Conservation (phyloP, 768 basidiomycete species). For the Termitomyces sp. region DNA sequence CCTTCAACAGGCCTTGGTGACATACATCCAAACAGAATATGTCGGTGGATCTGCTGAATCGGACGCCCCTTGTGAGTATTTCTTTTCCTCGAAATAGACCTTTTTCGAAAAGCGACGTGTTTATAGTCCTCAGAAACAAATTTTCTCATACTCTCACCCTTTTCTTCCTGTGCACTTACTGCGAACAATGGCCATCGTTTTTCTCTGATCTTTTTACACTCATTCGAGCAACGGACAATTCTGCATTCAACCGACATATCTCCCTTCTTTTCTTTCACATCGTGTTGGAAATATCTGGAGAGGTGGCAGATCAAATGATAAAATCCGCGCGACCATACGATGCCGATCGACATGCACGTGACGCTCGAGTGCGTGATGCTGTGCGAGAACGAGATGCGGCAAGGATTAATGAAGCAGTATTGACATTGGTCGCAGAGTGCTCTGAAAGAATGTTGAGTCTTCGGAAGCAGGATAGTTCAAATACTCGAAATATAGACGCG, state of each 20-base stretch:
- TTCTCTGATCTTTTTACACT: conserved; percentile 75
- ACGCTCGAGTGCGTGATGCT: conserved; percentile 82
- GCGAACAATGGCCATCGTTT: conserved; percentile 83
- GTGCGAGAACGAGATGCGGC: conserved; percentile 89
- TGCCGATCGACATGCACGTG: conserved; percentile 69
- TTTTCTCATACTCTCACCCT: conserved; percentile 88
- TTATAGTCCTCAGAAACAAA: conserved; percentile 86
- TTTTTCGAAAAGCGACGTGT: conserved; percentile 11
- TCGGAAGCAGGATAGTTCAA: conserved; percentile 42
- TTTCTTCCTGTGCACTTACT: conserved; percentile 86
- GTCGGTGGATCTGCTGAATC: conserved; percentile 81
- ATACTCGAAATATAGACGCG: conserved; percentile 52
- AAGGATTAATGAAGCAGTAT: conserved; percentile 80
- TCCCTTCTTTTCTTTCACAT: conserved; percentile 89
- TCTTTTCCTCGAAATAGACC: not conserved
- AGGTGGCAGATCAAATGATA: conserved; percentile 94
- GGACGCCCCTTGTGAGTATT: conserved; percentile 70
- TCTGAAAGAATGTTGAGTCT: conserved; percentile 52
- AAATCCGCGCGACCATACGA: conserved; percentile 80
- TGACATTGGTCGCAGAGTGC: conserved; percentile 76
- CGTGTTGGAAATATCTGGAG: conserved; percentile 91
- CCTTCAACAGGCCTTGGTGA: conserved; percentile 71
- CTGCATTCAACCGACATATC: conserved; percentile 77
- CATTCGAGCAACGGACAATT: conserved; percentile 58
- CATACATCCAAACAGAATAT: conserved; percentile 88